phyloP scores from a whole-genome alignment of 1,139 yeast species.

The Pneumocystis murina region DNA sequence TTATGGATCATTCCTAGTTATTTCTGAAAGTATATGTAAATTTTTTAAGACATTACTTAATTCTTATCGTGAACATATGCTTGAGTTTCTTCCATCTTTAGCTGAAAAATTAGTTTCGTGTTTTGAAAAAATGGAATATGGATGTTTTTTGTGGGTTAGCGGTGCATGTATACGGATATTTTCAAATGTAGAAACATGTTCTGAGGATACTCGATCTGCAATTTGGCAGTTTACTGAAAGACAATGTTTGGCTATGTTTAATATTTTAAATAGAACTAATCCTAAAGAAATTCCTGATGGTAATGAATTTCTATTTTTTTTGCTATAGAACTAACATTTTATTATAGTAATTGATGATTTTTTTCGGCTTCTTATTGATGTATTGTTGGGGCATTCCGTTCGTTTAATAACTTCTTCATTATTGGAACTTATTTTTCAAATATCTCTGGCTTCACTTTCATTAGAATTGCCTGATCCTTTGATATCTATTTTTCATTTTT shows the following conservation, averaged over 20 bases:
- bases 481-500: conserved; percentile 52
- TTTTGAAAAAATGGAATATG: conserved; percentile 51
- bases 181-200: conserved; percentile 37
- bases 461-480: conserved; percentile 62
- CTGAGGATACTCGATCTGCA: conserved; percentile 24
- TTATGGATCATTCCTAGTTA: conserved; percentile 39
- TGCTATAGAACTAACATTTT: neutral
- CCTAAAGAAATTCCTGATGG: conserved; percentile 45
- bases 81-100: conserved; percentile 47
- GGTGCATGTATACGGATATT: conserved; percentile 70
- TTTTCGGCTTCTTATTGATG: conserved; percentile 67
- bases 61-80: conserved; percentile 49
- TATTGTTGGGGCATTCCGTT: conserved; percentile 63
- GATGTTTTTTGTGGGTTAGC: conserved; percentile 83
- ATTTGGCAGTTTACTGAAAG: conserved; percentile 39
- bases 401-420: conserved; percentile 44
- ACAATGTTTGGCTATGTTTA: conserved; percentile 33
- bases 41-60: conserved; percentile 52
- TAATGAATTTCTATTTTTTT: neutral
- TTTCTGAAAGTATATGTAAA: conserved; percentile 63
- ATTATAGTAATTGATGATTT: conserved; percentile 56
- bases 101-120: conserved; percentile 52
- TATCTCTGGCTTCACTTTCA: conserved; percentile 42
- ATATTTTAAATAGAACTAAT: conserved; percentile 20
- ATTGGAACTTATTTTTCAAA: conserved; percentile 43